Conservation (phyloP, 1,284 basidiomycete genomes). For the Moesziomyces sp. region DNA sequence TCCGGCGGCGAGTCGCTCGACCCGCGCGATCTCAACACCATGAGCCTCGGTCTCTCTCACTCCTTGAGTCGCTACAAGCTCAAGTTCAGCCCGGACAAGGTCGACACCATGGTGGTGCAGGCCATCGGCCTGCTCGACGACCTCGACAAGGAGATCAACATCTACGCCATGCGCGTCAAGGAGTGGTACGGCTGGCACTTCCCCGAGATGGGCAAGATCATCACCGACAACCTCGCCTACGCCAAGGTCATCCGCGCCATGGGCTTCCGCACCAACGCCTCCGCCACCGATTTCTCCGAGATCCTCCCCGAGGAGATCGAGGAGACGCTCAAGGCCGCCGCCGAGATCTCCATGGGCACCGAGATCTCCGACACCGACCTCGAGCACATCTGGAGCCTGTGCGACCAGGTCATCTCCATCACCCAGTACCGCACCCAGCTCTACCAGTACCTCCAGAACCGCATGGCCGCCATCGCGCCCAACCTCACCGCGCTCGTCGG, state of each 20-base stretch:
- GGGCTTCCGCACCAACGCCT: slow-evolving; percentile 82
- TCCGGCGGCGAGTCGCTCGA: slow-evolving; percentile 66
- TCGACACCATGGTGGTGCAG: slow-evolving; percentile 99
- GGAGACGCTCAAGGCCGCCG: slow-evolving; percentile 87
- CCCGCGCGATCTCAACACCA: slow-evolving; percentile 92
- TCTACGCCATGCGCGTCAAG: slow-evolving; percentile 98
- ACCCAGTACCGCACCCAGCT: slow-evolving; percentile 92
- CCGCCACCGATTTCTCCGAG: slow-evolving; percentile 83
- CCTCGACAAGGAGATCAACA: slow-evolving; percentile 99
- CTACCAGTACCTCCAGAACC: slow-evolving; percentile 92
- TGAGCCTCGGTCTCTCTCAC: slow-evolving; percentile 96
- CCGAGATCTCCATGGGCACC: slow-evolving; percentile 96
- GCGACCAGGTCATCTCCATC: slow-evolving; percentile 97
- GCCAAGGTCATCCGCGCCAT: slow-evolving; percentile 74
- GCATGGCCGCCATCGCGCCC: slow-evolving; percentile 96
- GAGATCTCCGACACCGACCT: slow-evolving; percentile 97
- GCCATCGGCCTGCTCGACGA: slow-evolving; percentile 98
- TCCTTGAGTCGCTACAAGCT: slow-evolving; percentile 97
- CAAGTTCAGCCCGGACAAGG: slow-evolving; percentile 99
- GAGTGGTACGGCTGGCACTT: slow-evolving; percentile 99
- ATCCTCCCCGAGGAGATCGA: slow-evolving; percentile 89
- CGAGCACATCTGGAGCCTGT: slow-evolving; percentile 90
- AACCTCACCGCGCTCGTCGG: slow-evolving; percentile 95
- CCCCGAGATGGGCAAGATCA: slow-evolving; percentile 98
- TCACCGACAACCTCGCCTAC: slow-evolving; percentile 95